Percentiles rank a stretch among this genome's conserved stretches.
Evolutionary conservation across 1,284 basidiomycete species (phyloP).

Genomic region (Marasmius oreades): DNA sequence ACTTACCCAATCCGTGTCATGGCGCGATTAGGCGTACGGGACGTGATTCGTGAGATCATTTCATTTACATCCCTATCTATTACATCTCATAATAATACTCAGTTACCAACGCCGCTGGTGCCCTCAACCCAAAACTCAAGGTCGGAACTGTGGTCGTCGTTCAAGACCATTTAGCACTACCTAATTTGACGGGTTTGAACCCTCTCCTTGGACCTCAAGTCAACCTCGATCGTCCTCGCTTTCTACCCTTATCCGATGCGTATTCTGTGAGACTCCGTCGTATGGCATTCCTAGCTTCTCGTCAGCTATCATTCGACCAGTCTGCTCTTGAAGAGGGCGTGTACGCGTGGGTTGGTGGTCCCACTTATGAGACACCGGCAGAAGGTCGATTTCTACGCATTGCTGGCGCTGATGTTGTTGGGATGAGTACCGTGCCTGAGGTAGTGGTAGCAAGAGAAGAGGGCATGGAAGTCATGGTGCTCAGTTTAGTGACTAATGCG

Average conservation of each 20-base stretch:
- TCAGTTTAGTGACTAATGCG: conserved; percentile 80
- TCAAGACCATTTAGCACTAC: conserved; percentile 80
- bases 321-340: conserved; percentile 53
- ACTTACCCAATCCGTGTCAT: conserved; percentile 78
- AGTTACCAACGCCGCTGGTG: conserved; percentile 87
- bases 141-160: conserved; percentile 85
- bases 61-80: background rate
- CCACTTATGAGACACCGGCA: conserved; percentile 81
- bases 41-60: conserved; percentile 63
- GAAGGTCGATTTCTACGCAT: conserved; percentile 72
- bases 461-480: conserved; percentile 68
- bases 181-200: conserved; percentile 75
- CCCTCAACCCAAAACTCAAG: conserved; percentile 63
- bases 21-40: conserved; percentile 67
- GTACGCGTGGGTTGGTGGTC: conserved; percentile 84
- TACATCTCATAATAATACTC: background rate
- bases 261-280: conserved; percentile 71
- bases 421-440: conserved; percentile 90
- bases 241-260: conserved; percentile 77
- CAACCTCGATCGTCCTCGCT: conserved; percentile 57
- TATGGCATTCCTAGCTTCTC: conserved; percentile 31
- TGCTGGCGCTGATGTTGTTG: conserved; percentile 80
- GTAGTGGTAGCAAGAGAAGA: conserved; percentile 79
- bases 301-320: conserved; percentile 5
- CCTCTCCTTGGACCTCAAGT: conserved; percentile 69